Percentiles rank a stretch among this genome's conserved stretches.
Conservation (phyloP, 176 grass and related monocot species). For the Oryza glaberrima region DNA sequence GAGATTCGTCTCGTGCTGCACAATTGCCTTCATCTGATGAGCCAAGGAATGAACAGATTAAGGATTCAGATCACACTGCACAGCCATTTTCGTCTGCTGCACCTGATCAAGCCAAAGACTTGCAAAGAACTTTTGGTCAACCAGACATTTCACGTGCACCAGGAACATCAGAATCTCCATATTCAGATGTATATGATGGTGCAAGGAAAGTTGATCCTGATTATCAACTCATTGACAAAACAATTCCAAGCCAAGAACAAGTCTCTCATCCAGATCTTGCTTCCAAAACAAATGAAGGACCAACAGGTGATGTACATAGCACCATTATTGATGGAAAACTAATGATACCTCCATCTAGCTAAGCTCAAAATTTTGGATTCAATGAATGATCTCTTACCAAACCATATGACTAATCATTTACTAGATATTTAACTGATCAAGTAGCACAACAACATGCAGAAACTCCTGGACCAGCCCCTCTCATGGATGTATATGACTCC, state of each 20-base stretch:
- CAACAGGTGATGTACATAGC: no score
- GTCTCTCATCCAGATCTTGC: no score
- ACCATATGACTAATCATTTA: no score
- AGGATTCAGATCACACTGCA: conserved; percentile 8
- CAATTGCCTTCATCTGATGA: neutral
- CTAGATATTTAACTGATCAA: no score
- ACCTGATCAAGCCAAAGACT: conserved; percentile 31
- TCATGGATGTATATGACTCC: no score
- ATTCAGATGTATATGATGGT: neutral
- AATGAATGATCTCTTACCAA: no score
- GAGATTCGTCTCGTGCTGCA: conserved; percentile 15
- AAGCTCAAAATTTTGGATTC: no score
- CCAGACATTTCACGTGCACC: conserved; percentile 4
- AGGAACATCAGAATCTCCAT: conserved; percentile 12
- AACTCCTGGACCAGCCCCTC: no score
- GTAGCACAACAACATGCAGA: no score
- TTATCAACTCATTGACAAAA: neutral
- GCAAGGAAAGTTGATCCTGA: conserved; percentile 14
- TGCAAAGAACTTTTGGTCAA: conserved; percentile 1
- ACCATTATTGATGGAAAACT: no score
- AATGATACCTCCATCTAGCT: no score
- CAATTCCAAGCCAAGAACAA: conserved; percentile 26
- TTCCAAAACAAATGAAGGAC: no score
- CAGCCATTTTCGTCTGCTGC: neutral
- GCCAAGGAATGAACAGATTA: conserved; percentile 11